A percentile compares a stretch with the other conserved stretches of the same genome.
These are phyloP conservation scores for Trichoderma guizhouense DNA, from an alignment of 2,329 filamentous ascomycete species.

Conservation along the genomic window DNA sequence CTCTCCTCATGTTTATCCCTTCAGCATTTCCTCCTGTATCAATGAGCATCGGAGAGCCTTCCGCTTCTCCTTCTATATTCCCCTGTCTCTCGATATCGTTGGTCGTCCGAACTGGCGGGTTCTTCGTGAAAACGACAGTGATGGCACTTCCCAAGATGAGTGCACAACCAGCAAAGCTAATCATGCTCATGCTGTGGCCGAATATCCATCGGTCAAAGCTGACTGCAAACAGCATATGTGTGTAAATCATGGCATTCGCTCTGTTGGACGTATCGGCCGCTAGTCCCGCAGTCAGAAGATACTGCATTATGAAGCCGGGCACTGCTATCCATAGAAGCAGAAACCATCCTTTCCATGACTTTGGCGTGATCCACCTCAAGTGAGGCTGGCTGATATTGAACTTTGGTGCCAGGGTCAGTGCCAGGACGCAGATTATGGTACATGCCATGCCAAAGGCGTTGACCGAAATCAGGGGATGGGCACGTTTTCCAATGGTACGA, in stretches of 20 bases:
- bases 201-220: slow-evolving; percentile 52
- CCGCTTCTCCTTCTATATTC: slow-evolving; percentile 31
- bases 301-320: slow-evolving; percentile 81
- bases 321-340: slow-evolving; percentile 66
- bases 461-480: slow-evolving; percentile 78
- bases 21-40: slow-evolving; percentile 29
- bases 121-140: slow-evolving; percentile 47
- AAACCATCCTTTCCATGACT: slow-evolving; percentile 55
- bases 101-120: slow-evolving; percentile 29
- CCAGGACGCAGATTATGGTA: slow-evolving; percentile 61
- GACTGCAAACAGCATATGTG: slow-evolving; percentile 55
- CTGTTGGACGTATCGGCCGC: slow-evolving; percentile 64
- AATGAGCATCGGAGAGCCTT: slow-evolving; percentile 41
- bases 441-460: slow-evolving; percentile 78
- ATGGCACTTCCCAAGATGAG: slow-evolving; percentile 53
- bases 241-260: slow-evolving; percentile 57
- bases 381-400: slow-evolving; percentile 45
- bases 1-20: slow-evolving; percentile 18
- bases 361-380: slow-evolving; percentile 42
- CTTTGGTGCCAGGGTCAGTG: slow-evolving; percentile 52
- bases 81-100: slow-evolving; percentile 36
- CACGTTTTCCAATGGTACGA: slow-evolving; percentile 73
- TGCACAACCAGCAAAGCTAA: slow-evolving; percentile 49
- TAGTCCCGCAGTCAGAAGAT: slow-evolving; percentile 75
- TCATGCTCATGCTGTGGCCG: slow-evolving; percentile 47